A percentile compares a stretch with the other conserved stretches of the same genome.
These are phyloP conservation scores for Takashimella koratensis DNA, from an alignment of 1,284 basidiomycete species.

Conservation along the genomic window DNA sequence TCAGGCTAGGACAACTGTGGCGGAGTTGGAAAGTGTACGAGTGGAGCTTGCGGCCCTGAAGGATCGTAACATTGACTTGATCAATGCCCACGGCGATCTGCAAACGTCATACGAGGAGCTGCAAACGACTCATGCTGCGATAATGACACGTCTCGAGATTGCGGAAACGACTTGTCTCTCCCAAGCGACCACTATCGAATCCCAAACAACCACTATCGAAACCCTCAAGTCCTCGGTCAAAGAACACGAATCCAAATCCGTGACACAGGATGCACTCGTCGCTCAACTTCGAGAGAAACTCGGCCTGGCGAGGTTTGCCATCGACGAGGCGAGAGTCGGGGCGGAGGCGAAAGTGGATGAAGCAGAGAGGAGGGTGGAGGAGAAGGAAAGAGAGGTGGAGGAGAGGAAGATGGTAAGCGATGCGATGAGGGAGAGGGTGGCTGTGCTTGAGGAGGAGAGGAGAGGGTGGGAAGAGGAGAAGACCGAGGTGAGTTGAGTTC, in stretches of 20 bases:
- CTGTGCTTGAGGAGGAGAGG: slow-evolving; percentile 10
- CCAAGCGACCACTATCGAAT: no score
- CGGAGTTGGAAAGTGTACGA: no score
- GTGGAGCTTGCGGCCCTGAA: no score
- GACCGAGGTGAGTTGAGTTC: slow-evolving; percentile 20
- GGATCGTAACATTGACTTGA: no score
- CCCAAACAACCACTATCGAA: neutral
- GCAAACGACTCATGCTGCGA: no score
- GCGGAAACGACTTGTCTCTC: no score
- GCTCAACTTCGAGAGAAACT: neutral
- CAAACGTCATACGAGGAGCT: no score
- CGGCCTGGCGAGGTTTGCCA: neutral
- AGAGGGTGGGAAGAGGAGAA: slow-evolving; percentile 14
- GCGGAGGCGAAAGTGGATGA: neutral
- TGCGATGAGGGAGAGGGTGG: neutral
- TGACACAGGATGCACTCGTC: neutral
- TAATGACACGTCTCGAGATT: no score
- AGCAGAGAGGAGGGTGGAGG: neutral
- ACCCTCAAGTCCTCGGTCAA: neutral
- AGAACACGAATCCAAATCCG: neutral
- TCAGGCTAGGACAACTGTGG: no score
- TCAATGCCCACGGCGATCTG: no score
- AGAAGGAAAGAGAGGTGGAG: neutral
- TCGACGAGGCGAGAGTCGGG: neutral
- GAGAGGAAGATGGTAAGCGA: neutral